Conservation (phyloP, 441 rosid genomes). For the Euphorbia corollata region DNA sequence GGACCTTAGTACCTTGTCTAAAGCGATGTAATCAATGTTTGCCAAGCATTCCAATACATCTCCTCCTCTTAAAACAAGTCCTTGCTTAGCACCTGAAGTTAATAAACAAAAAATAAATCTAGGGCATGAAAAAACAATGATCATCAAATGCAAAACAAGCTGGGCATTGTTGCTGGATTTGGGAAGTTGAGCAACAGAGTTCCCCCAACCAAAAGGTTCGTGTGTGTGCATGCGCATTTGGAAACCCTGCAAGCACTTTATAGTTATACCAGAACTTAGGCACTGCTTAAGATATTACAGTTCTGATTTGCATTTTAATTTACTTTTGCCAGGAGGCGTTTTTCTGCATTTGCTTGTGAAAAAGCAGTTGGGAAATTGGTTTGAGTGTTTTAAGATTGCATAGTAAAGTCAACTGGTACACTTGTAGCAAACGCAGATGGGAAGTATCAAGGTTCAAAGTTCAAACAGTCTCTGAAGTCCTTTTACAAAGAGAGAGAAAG, state of each 20-base stretch:
- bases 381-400: neutral
- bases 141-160: conserved; percentile 5
- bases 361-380: neutral
- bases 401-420: neutral
- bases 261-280: neutral
- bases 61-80: conserved; percentile 93
- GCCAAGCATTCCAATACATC: conserved; percentile 91
- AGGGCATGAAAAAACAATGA: conserved; percentile 7
- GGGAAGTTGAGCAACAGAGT: neutral
- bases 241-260: neutral
- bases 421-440: neutral
- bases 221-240: neutral
- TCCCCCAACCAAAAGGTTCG: neutral
- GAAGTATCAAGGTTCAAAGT: neutral
- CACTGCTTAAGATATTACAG: neutral
- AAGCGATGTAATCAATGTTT: conserved; percentile 57
- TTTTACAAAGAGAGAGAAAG: neutral
- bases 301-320: neutral
- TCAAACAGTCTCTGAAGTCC: neutral
- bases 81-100: conserved; percentile 80
- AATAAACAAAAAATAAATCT: conserved; percentile 13
- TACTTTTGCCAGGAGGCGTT: neutral
- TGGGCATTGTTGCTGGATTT: neutral
- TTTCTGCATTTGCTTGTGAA: neutral
- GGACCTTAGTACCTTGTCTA: conserved; percentile 60